A percentile compares a stretch with the other conserved stretches of the same genome.
Evolutionary conservation across 192 early-diverging fungal genomes (phyloP).

Genomic region (Geosiphon pyriformis): DNA sequence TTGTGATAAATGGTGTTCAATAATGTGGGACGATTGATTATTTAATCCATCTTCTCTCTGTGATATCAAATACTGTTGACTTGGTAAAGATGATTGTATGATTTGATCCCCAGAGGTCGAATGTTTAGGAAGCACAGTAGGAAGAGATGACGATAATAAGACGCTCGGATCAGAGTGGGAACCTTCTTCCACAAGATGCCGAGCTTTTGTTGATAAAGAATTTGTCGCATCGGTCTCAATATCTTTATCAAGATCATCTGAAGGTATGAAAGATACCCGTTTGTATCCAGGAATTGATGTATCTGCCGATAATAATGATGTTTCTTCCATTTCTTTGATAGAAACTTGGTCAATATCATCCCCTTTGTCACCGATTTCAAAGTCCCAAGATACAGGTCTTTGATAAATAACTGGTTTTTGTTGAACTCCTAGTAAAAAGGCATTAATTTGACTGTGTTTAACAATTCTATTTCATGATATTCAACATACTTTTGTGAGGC

Average conservation of each 20-base stretch:
- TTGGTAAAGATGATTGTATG: no score
- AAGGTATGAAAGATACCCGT: not conserved
- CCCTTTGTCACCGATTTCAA: slow-evolving; percentile 41
- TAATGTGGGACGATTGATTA: no score
- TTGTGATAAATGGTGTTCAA: not conserved
- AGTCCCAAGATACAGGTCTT: slow-evolving; percentile 66
- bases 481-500: slow-evolving; percentile 48
- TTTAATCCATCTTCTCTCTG: no score
- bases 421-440: slow-evolving; percentile 29
- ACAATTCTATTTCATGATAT: not conserved
- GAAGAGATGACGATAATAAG: slow-evolving; percentile 8
- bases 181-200: no score
- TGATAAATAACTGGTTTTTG: slow-evolving; percentile 39
- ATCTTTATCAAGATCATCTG: no score
- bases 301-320: not conserved
- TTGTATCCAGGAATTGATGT: not conserved
- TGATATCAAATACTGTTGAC: no score
- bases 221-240: no score
- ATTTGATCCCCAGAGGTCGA: no score
- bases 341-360: not conserved
- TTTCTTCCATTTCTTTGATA: slow-evolving; percentile 7
- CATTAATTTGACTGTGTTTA: not conserved
- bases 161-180: not conserved
- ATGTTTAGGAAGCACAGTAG: no score
- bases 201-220: no score